Evolutionary conservation across 768 basidiomycete genomes (phyloP), one percentile per base, ranked within the genome.

Genomic region (Podaxis sp.): DNA sequence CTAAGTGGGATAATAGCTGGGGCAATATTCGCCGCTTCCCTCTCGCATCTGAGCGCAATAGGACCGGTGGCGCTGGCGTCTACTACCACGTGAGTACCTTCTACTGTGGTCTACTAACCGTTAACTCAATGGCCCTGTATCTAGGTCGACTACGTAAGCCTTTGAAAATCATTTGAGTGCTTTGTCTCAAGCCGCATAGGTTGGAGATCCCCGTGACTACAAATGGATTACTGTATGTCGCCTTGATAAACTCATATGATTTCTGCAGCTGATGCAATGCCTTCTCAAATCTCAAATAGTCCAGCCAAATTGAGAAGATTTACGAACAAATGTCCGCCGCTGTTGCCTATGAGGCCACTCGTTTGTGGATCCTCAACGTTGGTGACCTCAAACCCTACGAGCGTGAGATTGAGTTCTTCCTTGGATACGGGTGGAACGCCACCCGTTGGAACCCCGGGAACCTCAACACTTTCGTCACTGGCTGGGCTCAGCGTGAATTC

Each of bases 341-440:
- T 0, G 78, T 84, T 12, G 81, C 83, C 17, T 82, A 85, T 27
- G 76, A 85, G 27, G 86, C 87, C 7, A 81, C 77, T 12, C 77
- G 77, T 15, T 74, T 91, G 51, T 90, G 88, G 87, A 81, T 91
- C 49, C 72, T 91, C 59, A 91, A 90, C 69, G 88, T 91, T 59
- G 90, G 90, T 15, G 88, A 90, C 66, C 73, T 91, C 56, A 90
- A 90, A 70, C 88, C 88, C 2, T 86, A 86, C 64, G 90, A 91
- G 66, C 82, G 87, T 56, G 83, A 87, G 56, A 86, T 79, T 33
- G 88, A 90, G 66, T 89, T 87, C 71, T 90, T 88, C 79, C 73
- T 91, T 66, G 77, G 74, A 15, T 82, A 82, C 49, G 88, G 82
- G 2, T 90, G 83, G 80, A 81, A 91, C 66, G 71, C 83, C 0